phyloP scores from a whole-genome alignment of 148 eudicot species.

The Silene latifolia region DNA sequence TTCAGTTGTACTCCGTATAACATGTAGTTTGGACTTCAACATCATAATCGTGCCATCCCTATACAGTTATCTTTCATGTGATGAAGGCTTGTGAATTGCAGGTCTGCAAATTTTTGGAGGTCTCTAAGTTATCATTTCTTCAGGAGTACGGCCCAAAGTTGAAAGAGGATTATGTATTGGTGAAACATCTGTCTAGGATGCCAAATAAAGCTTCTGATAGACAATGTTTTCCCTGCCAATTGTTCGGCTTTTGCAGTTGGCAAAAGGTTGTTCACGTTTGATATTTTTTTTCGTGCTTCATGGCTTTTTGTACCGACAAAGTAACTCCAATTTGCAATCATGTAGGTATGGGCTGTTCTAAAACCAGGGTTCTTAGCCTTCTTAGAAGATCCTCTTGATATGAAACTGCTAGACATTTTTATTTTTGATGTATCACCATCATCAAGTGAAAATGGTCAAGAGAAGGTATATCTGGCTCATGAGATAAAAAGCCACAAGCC shows the following conservation, averaged over 20 bases:
- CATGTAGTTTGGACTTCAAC: background rate
- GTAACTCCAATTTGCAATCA: constrained; percentile 15
- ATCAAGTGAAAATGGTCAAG: constrained; percentile 56
- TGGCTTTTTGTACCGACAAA: background rate
- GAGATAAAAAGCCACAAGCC: constrained; percentile 84
- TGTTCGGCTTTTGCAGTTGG: constrained; percentile 44
- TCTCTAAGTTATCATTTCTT: constrained; percentile 39
- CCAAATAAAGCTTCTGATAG: constrained; percentile 31
- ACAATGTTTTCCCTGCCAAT: constrained; percentile 38
- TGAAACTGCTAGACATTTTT: constrained; percentile 71
- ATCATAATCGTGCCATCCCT: background rate
- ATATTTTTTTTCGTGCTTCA: background rate
- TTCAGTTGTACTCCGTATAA: background rate
- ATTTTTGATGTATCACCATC: constrained; percentile 87
- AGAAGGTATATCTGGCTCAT: constrained; percentile 69
- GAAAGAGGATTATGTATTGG: constrained; percentile 47
- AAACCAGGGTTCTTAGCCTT: constrained; percentile 98
- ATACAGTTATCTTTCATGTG: constrained; percentile 9
- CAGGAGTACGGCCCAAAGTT: constrained; percentile 51
- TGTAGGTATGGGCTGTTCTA: constrained; percentile 64
- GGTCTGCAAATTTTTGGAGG: constrained; percentile 55
- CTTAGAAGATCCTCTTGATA: constrained; percentile 80
- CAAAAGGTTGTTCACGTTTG: constrained; percentile 33
- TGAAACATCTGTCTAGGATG: constrained; percentile 33
- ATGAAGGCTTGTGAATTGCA: constrained; percentile 16